Percentiles rank a stretch among this genome's conserved stretches.
Conservation (phyloP, 192 early-diverging fungal species). For the Polychytrium aggregatum region DNA sequence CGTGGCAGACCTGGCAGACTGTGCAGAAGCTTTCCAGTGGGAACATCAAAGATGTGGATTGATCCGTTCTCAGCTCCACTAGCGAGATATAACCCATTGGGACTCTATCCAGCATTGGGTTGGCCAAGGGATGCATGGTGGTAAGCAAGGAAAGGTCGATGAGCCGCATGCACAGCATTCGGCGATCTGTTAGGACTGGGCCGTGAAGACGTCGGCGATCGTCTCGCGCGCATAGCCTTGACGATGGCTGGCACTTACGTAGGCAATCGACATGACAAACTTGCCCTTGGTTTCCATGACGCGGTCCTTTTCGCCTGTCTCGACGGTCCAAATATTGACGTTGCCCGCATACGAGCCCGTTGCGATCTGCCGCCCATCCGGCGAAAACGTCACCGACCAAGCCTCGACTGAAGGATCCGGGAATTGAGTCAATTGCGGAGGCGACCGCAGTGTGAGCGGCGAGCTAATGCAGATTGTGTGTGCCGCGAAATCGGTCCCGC, state of each 20-base stretch:
- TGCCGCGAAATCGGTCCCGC: no score
- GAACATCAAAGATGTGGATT: conserved; percentile 59
- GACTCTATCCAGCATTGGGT: no score
- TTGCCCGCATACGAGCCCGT: conserved; percentile 64
- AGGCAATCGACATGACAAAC: conserved; percentile 72
- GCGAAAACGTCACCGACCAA: conserved; percentile 62
- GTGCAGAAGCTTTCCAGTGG: conserved; percentile 51
- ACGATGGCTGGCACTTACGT: conserved; percentile 49
- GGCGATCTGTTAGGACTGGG: neutral
- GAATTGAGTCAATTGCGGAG: neutral
- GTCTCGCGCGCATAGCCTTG: no score
- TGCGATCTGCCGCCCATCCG: conserved; percentile 58
- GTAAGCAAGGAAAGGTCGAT: neutral
- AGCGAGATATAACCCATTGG: conserved; percentile 64
- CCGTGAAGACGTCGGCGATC: no score
- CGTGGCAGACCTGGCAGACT: conserved; percentile 34
- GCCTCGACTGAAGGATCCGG: conserved; percentile 43
- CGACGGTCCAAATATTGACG: conserved; percentile 58
- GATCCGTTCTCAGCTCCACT: conserved; percentile 64
- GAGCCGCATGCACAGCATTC: neutral
- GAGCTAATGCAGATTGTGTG: neutral
- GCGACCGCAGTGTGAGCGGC: neutral
- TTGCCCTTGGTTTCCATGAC: conserved; percentile 57
- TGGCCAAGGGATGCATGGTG: no score
- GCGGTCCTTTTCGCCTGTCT: conserved; percentile 54